Conservation (phyloP, 202 grass and related monocot genomes). For the Panicum hallii region DNA sequence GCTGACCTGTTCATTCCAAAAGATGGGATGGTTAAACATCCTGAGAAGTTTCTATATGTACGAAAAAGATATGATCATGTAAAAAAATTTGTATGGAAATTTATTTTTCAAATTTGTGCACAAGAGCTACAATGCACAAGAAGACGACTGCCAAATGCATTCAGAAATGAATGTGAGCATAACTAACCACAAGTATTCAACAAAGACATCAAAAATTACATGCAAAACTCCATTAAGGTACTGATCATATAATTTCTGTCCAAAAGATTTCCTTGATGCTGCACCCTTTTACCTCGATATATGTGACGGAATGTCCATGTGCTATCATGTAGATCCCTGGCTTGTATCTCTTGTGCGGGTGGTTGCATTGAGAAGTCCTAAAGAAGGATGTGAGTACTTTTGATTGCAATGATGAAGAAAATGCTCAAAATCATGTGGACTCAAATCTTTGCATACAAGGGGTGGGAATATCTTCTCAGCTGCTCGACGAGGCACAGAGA, state of each 20-base stretch:
- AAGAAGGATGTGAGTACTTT: background rate
- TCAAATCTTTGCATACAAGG: conserved; percentile 63
- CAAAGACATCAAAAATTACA: background rate
- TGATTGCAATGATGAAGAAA: conserved; percentile 1
- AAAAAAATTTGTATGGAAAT: conserved; percentile 9
- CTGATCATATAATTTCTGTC: background rate
- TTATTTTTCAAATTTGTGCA: background rate
- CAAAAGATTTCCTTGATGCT: background rate
- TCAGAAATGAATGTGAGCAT: background rate
- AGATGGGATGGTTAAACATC: conserved; percentile 37
- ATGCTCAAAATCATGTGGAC: conserved; percentile 7
- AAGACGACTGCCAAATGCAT: background rate
- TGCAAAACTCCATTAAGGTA: background rate
- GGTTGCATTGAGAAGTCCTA: conserved; percentile 97
- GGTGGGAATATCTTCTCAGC: conserved; percentile 95
- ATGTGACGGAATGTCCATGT: conserved; percentile 97
- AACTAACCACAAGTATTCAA: background rate
- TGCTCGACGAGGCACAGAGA: conserved; percentile 93
- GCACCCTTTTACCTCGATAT: conserved; percentile 69
- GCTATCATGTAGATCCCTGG: conserved; percentile 90
- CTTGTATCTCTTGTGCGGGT: conserved; percentile 89
- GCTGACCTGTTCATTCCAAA: conserved; percentile 70
- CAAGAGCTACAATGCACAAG: background rate
- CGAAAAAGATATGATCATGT: background rate
- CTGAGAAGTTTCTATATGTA: conserved; percentile 20